These are phyloP conservation scores for Coemansia erecta DNA, from an alignment of 192 early-diverging fungal species.

Conservation along the genomic window DNA sequence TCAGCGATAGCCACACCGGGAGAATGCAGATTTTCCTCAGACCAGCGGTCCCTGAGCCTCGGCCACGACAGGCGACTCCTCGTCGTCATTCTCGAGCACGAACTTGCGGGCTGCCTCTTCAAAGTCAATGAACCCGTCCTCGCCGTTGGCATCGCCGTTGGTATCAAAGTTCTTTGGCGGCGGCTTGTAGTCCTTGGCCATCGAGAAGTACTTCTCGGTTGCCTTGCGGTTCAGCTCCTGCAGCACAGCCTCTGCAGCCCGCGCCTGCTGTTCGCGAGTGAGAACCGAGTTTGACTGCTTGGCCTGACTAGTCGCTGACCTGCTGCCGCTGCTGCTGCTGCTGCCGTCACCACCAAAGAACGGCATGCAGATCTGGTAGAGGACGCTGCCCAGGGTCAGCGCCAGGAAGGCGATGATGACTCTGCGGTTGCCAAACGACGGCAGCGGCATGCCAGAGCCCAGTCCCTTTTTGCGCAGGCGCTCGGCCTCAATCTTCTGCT, in stretches of 20 bases:
- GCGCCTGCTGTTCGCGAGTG: slow-evolving; percentile 47
- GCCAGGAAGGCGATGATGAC: slow-evolving; percentile 21
- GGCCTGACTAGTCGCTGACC: slow-evolving; percentile 1
- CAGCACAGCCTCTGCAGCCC: slow-evolving; percentile 36
- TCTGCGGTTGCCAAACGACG: slow-evolving; percentile 18
- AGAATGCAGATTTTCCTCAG: neutral
- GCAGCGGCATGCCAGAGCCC: slow-evolving; percentile 7
- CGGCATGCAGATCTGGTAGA: slow-evolving; percentile 44
- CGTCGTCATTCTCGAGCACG: slow-evolving; percentile 4
- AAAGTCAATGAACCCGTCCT: slow-evolving; percentile 2
- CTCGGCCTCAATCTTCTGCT: slow-evolving; percentile 30
- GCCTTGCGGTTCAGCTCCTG: slow-evolving; percentile 33
- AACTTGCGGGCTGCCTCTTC: slow-evolving; percentile 3
- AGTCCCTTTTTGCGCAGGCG: slow-evolving; percentile 41
- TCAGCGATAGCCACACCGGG: neutral
- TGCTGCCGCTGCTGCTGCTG: slow-evolving; percentile 8
- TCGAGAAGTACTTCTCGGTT: slow-evolving; percentile 22
- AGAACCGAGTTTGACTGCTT: slow-evolving; percentile 14
- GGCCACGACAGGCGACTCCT: slow-evolving; percentile 9
- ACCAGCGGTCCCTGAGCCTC: slow-evolving; percentile 17
- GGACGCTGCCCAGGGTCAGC: slow-evolving; percentile 39
- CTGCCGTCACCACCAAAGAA: slow-evolving; percentile 18
- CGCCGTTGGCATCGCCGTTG: neutral
- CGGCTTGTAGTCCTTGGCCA: slow-evolving; percentile 41
- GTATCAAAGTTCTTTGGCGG: neutral